phyloP scores from a whole-genome alignment of 495 filamentous ascomycete genomes.

The Pseudomonodictys pantanalensis region DNA sequence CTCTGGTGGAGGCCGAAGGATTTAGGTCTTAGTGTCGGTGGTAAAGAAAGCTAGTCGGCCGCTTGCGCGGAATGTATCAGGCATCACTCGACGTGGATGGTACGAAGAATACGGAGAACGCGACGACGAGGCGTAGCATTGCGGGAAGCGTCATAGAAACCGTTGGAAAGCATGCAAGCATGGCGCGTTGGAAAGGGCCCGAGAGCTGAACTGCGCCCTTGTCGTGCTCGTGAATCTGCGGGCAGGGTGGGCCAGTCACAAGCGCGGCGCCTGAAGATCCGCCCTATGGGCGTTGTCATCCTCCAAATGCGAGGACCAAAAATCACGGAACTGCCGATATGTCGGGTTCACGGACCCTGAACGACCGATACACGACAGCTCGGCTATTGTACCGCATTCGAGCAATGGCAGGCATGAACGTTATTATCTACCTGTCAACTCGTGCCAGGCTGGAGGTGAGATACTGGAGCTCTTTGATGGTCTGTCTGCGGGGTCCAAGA shows the following conservation, averaged over 20 bases:
- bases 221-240: neutral
- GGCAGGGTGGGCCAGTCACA: constrained; percentile 1
- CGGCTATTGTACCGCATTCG: neutral
- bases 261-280: neutral
- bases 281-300: neutral
- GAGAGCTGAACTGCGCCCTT: constrained; percentile 3
- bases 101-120: no score
- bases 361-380: neutral
- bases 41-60: no score
- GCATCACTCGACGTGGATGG: no score
- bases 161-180: neutral
- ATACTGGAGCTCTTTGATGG: no score
- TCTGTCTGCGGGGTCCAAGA: no score
- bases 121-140: neutral
- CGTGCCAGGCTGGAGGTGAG: no score
- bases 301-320: neutral
- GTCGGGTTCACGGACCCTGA: neutral
- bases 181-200: neutral
- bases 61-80: no score
- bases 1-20: no score
- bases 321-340: neutral
- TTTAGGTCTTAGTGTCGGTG: no score
- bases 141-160: neutral
- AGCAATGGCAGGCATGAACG: constrained; percentile 7
- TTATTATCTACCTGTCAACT: no score